Evolutionary conservation across 768 basidiomycete genomes (phyloP).

Genomic region (Suillus americanus): DNA sequence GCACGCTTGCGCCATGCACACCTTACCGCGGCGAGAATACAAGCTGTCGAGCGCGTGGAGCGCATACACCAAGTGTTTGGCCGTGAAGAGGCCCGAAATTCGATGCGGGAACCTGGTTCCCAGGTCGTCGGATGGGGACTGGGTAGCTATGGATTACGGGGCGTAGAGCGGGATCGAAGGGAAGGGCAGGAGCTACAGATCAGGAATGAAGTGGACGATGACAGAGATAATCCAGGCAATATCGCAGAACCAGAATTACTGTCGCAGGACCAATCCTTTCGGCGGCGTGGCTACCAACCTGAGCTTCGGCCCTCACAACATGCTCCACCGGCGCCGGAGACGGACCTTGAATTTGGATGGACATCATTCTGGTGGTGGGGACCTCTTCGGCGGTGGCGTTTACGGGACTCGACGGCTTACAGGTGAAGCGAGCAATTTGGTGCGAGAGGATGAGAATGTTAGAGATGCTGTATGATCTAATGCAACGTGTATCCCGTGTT

Average conservation of each 20-base stretch:
- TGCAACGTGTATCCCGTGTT: background rate
- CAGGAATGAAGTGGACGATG: constrained; percentile 26
- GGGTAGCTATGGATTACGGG: constrained; percentile 60
- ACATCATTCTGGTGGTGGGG: constrained; percentile 81
- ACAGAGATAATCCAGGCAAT: background rate
- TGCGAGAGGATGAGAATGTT: background rate
- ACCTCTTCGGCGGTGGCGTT: constrained; percentile 68
- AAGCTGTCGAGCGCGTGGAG: constrained; percentile 67
- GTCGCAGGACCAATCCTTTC: constrained; percentile 14
- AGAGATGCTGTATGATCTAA: background rate
- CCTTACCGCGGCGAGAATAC: constrained; percentile 63
- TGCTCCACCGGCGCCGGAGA: constrained; percentile 7
- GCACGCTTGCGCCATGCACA: constrained; percentile 68
- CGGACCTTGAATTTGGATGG: constrained; percentile 10
- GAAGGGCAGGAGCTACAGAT: constrained; percentile 14
- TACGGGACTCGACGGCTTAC: constrained; percentile 78
- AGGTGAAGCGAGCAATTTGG: constrained; percentile 17
- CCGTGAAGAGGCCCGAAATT: constrained; percentile 26
- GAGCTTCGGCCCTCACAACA: constrained; percentile 8
- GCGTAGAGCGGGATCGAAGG: constrained; percentile 31
- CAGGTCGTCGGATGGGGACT: constrained; percentile 64
- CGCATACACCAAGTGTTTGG: constrained; percentile 64
- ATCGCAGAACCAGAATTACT: constrained; percentile 13
- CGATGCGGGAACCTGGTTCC: constrained; percentile 26
- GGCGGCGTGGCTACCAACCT: constrained; percentile 6